Conservation (phyloP, 2,329 filamentous ascomycete species). For the Fusarium sp. region DNA sequence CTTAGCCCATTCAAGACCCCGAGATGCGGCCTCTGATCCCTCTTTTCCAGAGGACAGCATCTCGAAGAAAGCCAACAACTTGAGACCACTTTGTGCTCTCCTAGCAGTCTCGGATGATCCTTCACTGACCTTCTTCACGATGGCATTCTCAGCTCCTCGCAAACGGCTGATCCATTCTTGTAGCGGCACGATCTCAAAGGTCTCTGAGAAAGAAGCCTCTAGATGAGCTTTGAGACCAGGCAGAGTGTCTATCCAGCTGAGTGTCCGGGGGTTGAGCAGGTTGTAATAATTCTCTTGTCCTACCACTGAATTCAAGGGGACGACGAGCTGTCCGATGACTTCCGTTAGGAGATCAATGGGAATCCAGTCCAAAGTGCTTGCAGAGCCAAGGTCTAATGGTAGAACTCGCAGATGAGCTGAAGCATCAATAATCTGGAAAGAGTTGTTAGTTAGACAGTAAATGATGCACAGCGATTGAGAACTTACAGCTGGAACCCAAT, state of each 20-base stretch:
- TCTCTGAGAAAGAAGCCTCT: not conserved
- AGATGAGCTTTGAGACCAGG: not conserved
- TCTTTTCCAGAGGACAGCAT: fast-evolving
- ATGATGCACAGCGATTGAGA: not conserved
- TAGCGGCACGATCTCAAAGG: not conserved
- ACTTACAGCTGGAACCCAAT: not conserved
- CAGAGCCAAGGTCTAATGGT: not conserved
- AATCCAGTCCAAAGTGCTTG: not conserved
- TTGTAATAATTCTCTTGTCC: not conserved
- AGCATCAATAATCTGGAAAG: not conserved
- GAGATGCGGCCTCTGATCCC: not conserved
- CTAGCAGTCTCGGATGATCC: not conserved
- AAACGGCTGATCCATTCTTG: not conserved
- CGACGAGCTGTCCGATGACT: not conserved
- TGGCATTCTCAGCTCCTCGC: not conserved
- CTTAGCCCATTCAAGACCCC: not conserved
- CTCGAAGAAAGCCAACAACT: not conserved
- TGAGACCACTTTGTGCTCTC: not conserved
- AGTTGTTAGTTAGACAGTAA: not conserved
- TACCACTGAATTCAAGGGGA: not conserved
- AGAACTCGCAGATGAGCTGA: not conserved
- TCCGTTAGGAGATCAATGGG: not conserved
- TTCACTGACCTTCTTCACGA: not conserved
- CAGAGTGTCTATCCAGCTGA: not conserved
- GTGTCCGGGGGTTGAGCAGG: not conserved